Percentiles rank a stretch among this genome's conserved stretches.
phyloP scores from a whole-genome alignment of 495 filamentous ascomycete species.

The Amniculicola lignicola region DNA sequence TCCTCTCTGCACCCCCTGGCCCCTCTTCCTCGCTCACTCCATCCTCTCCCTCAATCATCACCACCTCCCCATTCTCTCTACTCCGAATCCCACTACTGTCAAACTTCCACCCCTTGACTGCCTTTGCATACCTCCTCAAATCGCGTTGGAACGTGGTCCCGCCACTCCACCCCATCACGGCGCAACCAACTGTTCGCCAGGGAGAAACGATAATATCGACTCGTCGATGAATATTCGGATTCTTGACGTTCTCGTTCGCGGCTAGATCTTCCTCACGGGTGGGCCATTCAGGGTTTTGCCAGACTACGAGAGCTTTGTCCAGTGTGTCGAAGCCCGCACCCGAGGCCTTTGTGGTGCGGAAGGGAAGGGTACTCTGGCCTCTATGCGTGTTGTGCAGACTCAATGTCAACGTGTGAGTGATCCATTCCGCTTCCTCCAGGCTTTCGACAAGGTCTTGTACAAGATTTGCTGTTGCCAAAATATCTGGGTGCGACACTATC shows the following conservation, averaged over 20 bases:
- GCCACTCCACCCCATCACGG: constrained; percentile 82
- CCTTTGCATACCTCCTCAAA: constrained; percentile 74
- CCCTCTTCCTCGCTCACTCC: constrained; percentile 54
- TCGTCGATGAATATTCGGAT: constrained; percentile 73
- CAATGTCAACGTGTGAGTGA: constrained; percentile 79
- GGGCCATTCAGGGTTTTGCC: constrained; percentile 72
- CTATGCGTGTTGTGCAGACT: constrained; percentile 63
- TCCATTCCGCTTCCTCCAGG: constrained; percentile 64
- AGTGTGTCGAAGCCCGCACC: constrained; percentile 74
- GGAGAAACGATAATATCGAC: constrained; percentile 94
- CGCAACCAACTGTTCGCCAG: constrained; percentile 84
- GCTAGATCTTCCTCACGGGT: constrained; percentile 39
- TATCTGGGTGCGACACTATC: constrained; percentile 75
- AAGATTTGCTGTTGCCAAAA: constrained; percentile 61
- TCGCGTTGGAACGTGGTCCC: constrained; percentile 90
- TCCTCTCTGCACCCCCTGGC: constrained; percentile 61
- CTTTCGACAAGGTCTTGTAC: constrained; percentile 63
- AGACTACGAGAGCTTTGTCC: constrained; percentile 89
- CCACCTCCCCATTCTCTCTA: constrained; percentile 58
- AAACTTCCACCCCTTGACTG: constrained; percentile 73
- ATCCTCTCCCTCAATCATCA: constrained; percentile 57
- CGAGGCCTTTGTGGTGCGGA: constrained; percentile 39
- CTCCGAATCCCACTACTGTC: constrained; percentile 83
- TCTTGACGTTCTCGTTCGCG: constrained; percentile 46
- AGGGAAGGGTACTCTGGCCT: constrained; percentile 65